Percentiles rank a stretch among this genome's conserved stretches.
phyloP scores from a whole-genome alignment of 495 filamentous ascomycete species.

The Aspergillus coremiiformis region DNA sequence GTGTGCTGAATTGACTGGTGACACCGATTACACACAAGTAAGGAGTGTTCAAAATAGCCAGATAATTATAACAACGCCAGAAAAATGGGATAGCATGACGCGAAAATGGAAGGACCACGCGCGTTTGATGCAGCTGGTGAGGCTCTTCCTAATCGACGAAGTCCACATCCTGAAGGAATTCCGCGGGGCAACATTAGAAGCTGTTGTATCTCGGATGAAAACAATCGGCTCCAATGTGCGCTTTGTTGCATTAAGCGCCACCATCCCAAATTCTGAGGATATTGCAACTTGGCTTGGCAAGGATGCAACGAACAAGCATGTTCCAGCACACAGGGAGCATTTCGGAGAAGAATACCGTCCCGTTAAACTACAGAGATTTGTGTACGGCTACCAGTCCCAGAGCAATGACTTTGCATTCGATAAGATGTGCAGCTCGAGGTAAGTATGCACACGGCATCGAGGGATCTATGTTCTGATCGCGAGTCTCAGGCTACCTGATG shows the following conservation, averaged over 20 bases:
- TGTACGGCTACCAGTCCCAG: constrained; percentile 62
- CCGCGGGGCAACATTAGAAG: constrained; percentile 85
- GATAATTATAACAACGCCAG: constrained; percentile 93
- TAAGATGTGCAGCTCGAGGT: constrained; percentile 66
- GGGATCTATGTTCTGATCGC: not conserved
- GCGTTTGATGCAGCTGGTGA: constrained; percentile 75
- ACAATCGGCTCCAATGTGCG: constrained; percentile 78
- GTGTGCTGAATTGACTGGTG: constrained; percentile 86
- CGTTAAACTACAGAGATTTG: constrained; percentile 78
- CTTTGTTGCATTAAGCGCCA: constrained; percentile 89
- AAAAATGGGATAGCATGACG: constrained; percentile 98
- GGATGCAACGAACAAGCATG: constrained; percentile 54
- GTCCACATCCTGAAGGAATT: constrained; percentile 90
- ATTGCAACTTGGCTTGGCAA: constrained; percentile 89
- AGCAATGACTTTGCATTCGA: constrained; percentile 87
- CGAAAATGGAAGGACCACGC: constrained; percentile 90
- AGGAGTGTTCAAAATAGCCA: constrained; percentile 69
- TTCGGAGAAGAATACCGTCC: constrained; percentile 92
- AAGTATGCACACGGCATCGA: constrained; percentile 12
- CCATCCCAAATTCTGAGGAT: constrained; percentile 86
- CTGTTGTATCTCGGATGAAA: constrained; percentile 97
- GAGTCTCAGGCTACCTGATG: constrained; percentile 48
- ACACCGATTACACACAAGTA: constrained; percentile 72
- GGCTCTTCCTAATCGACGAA: constrained; percentile 91
- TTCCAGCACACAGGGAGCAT: constrained; percentile 65